Conservation (phyloP, 2,329 filamentous ascomycete species). For the Lomentospora prolificans region DNA sequence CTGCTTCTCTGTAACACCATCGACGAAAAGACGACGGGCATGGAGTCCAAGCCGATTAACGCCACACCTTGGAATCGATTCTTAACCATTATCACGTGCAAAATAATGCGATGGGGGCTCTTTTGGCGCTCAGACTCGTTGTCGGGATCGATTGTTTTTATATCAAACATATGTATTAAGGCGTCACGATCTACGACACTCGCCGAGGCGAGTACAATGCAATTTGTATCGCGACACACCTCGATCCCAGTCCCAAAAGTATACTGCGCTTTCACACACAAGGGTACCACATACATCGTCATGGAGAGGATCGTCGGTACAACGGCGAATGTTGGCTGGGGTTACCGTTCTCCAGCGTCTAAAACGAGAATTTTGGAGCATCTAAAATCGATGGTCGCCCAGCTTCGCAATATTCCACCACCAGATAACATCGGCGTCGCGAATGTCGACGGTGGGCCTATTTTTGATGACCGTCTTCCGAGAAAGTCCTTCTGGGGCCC, state of each 20-base stretch:
- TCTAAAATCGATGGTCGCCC: conserved; percentile 12
- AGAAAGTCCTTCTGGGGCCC: conserved; percentile 15
- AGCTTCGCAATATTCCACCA: conserved; percentile 12
- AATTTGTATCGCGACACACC: conserved; percentile 28
- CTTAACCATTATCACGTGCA: neutral
- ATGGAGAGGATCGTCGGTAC: conserved; percentile 28
- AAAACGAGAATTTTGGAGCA: conserved; percentile 14
- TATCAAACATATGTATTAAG: conserved; percentile 20
- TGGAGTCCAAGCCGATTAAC: neutral
- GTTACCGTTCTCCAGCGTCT: conserved; percentile 12
- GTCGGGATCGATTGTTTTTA: conserved; percentile 1
- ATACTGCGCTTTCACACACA: conserved; percentile 27
- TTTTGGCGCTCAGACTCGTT: neutral
- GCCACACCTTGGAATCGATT: neutral
- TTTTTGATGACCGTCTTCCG: conserved; percentile 17
- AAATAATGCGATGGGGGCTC: neutral
- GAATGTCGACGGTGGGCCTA: conserved; percentile 14
- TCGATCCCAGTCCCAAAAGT: conserved; percentile 33
- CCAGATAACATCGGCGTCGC: conserved; percentile 7
- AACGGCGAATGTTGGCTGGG: conserved; percentile 11
- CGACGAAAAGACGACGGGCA: neutral
- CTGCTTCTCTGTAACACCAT: neutral
- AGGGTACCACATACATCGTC: conserved; percentile 27
- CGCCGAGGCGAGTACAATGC: conserved; percentile 28
- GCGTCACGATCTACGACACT: conserved; percentile 20